A percentile compares a stretch with the other conserved stretches of the same genome.
phyloP scores from a whole-genome alignment of 495 filamentous ascomycete species.

The Usnea hakonensis region DNA sequence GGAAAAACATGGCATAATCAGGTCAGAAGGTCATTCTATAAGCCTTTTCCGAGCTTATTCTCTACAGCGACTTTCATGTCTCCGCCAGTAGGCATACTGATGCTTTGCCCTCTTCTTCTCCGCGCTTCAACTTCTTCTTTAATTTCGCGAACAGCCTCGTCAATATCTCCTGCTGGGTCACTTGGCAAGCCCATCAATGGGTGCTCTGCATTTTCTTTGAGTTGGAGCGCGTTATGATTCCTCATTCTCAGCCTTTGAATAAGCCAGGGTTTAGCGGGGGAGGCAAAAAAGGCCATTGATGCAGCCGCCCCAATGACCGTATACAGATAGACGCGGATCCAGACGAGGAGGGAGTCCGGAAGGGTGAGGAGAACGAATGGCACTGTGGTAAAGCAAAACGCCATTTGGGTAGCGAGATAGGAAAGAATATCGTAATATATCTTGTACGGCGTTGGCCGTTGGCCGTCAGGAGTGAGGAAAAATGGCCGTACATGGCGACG shows the following conservation, averaged over 20 bases:
- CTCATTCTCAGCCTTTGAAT: slow-evolving; percentile 52
- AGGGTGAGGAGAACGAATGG: slow-evolving; percentile 81
- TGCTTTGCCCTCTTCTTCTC: slow-evolving; percentile 45
- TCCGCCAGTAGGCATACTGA: slow-evolving; percentile 40
- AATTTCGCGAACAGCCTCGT: slow-evolving; percentile 72
- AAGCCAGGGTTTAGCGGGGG: slow-evolving; percentile 61
- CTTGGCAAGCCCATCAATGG: slow-evolving; percentile 68
- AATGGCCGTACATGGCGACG: slow-evolving; percentile 88
- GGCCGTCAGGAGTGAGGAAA: slow-evolving; percentile 72
- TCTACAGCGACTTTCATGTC: slow-evolving; percentile 43
- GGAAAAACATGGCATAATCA: neutral
- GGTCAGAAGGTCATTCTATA: neutral
- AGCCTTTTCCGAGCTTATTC: slow-evolving; percentile 37
- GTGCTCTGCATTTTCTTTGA: slow-evolving; percentile 31
- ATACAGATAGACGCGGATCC: slow-evolving; percentile 88
- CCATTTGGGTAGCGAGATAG: slow-evolving; percentile 70
- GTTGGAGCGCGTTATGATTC: slow-evolving; percentile 28
- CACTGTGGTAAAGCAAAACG: slow-evolving; percentile 70
- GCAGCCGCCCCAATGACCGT: slow-evolving; percentile 56
- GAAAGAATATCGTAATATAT: slow-evolving; percentile 79
- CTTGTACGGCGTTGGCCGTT: slow-evolving; percentile 59
- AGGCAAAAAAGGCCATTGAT: slow-evolving; percentile 68
- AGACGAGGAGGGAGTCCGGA: slow-evolving; percentile 57
- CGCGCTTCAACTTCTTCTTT: slow-evolving; percentile 57
- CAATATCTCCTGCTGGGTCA: slow-evolving; percentile 69